Percentiles rank a stretch among this genome's conserved stretches.
Evolutionary conservation across 352 stramenopile genomes (phyloP).

Genomic region (Peronospora farinosa): DNA sequence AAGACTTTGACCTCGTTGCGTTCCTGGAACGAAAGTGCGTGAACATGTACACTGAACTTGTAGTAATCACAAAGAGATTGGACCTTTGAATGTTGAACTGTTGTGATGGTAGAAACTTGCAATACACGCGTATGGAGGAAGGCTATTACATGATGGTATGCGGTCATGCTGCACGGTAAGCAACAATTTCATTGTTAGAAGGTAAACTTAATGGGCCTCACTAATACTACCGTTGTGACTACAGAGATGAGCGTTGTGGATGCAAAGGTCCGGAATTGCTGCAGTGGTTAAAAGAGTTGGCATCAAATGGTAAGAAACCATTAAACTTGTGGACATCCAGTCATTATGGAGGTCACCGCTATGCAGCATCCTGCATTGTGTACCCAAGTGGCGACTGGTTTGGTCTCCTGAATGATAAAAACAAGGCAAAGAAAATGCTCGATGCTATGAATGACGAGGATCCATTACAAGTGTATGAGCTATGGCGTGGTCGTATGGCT

Average conservation of each 20-base stretch:
- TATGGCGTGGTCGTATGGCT: conserved; percentile 62
- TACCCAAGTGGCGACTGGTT: conserved; percentile 79
- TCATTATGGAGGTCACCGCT: conserved; percentile 70
- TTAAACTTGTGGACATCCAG: conserved; percentile 59
- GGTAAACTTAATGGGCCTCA: too few relatives aligned
- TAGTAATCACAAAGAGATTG: not conserved
- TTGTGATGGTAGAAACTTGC: conserved; percentile 29
- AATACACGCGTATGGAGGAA: conserved; percentile 31
- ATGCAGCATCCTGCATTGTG: conserved; percentile 63
- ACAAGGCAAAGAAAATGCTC: conserved; percentile 41
- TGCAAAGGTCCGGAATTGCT: conserved; percentile 68
- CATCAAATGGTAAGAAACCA: conserved; percentile 22
- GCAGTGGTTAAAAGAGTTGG: conserved; percentile 47
- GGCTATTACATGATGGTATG: conserved; percentile 66
- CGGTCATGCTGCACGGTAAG: conserved; percentile 39
- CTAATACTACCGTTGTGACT: not conserved
- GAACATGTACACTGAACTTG: not conserved
- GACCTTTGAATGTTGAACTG: not conserved
- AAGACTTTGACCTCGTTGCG: conserved; percentile 25
- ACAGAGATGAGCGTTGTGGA: conserved; percentile 61
- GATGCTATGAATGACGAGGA: conserved; percentile 35
- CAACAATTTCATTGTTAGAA: too few relatives aligned
- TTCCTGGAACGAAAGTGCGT: conserved; percentile 35
- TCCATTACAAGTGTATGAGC: conserved; percentile 37
- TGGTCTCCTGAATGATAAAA: conserved; percentile 51